Base-by-base conservation (phyloP, 257 asterid genomes). In the Mentha longifolia region DNA sequence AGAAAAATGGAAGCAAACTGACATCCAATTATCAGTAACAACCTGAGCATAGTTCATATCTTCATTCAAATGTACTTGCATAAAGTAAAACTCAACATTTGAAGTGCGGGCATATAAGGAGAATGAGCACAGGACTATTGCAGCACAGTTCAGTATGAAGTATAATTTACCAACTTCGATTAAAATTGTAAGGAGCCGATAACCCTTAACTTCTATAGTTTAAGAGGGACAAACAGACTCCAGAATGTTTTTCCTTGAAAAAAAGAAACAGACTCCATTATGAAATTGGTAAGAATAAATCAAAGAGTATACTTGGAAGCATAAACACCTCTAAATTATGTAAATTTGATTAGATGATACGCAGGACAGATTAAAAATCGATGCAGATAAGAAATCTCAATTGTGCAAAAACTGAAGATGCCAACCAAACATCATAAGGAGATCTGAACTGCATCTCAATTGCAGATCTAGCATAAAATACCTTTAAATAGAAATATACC, bases 21-120 rank as follows among this genome's bases (percentile, higher is more conserved):
- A 19, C 67, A 30, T 65, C 60, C 65, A 74, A 79, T 56, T 66
- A 79, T 67, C 80, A 61, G 17, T 31, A n/a, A 71, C 69, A 64
- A 45, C 68, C 33, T 45, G 43, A 71, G 51, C 59, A 62, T 52
- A 46, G 30, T 63, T 57, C 43, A 49, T 49, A 25, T 61, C 51
- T 80, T 37, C 43, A 37, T 47, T 61, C 33, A 22, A 43, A 17
- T 50, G 15, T 61, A 30, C 47, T 31, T 58, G 54, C 43, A 41
- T 57, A 47, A 58, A 71, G 39, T 39, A 67, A 61, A 41, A 39
- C 61, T 30, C 41, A 30, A 9, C 74, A 66, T 41, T 33, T 22
- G 2, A 22, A 22, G 2, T 0, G 25, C n/a, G 25, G 25, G 25
- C 25, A 22, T 22, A 22, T 22, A 22, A 22, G 1, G 25, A 45